phyloP scores from a whole-genome alignment of 2,329 filamentous ascomycete genomes.

The Aspergillus pseudoglaucus region DNA sequence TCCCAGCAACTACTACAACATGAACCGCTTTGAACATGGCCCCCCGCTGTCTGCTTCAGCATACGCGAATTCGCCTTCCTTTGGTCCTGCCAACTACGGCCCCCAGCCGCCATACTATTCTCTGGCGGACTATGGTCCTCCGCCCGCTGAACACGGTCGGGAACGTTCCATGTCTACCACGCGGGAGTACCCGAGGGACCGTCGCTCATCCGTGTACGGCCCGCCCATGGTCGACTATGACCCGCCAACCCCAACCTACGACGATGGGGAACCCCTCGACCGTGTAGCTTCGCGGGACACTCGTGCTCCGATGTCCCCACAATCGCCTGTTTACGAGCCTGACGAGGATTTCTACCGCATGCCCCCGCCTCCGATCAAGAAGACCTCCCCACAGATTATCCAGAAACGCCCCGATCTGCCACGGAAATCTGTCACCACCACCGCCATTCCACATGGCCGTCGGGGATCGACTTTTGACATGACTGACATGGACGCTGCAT shows the following conservation, averaged over 20 bases:
- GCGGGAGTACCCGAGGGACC: constrained; percentile 24
- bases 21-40: constrained; percentile 28
- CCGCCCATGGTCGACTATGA: constrained; percentile 28
- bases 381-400: constrained; percentile 27
- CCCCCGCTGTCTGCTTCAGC: constrained; percentile 33
- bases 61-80: constrained; percentile 25
- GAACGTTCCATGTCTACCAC: constrained; percentile 30
- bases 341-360: constrained; percentile 40
- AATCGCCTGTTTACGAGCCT: constrained; percentile 17
- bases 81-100: constrained; percentile 26
- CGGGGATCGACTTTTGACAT: constrained; percentile 28
- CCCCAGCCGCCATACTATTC: constrained; percentile 22
- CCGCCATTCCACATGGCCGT: constrained; percentile 23
- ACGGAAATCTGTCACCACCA: constrained; percentile 27
- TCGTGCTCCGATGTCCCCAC: constrained; percentile 24
- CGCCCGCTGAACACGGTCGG: constrained; percentile 20
- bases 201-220: constrained; percentile 30
- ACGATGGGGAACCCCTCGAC: constrained; percentile 26
- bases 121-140: constrained; percentile 18
- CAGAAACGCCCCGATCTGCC: constrained; percentile 27
- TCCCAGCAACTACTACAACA: constrained; percentile 20
- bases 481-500: constrained; percentile 24
- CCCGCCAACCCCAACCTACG: constrained; percentile 21
- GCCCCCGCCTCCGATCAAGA: constrained; percentile 34
- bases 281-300: constrained; percentile 21